Conservation (phyloP, 495 filamentous ascomycete genomes). For the Neurospora intermedia region DNA sequence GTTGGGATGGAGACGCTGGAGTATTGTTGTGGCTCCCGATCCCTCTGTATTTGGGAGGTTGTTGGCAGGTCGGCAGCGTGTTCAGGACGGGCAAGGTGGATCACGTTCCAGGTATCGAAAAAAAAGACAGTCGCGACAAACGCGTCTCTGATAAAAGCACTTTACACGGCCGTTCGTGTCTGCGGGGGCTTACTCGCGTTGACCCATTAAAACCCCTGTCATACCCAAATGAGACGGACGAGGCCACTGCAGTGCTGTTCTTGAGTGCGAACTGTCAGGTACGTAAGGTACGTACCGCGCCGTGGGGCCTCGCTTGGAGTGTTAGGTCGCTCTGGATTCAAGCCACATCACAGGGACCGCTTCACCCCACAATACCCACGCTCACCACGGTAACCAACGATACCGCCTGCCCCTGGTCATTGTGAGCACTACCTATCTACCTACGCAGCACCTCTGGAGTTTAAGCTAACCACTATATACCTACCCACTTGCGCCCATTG, state of each 20-base stretch:
- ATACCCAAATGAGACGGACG: neutral
- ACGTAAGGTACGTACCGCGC: constrained; percentile 7
- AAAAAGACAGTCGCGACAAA: constrained; percentile 14
- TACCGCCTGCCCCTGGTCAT: neutral
- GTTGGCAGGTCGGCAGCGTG: neutral
- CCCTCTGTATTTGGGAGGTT: neutral
- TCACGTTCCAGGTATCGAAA: constrained; percentile 8
- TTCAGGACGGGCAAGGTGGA: neutral
- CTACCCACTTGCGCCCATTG: neutral
- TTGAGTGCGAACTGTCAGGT: constrained; percentile 4
- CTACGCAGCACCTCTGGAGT: neutral
- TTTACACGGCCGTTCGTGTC: constrained; percentile 14
- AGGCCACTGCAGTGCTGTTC: neutral
- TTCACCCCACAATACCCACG: constrained; percentile 15
- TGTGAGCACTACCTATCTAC: neutral
- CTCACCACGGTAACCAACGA: neutral
- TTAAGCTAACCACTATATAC: neutral
- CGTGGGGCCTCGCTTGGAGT: constrained; percentile 9
- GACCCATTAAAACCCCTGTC: constrained; percentile 17
- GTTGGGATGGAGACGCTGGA: neutral
- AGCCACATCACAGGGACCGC: constrained; percentile 20
- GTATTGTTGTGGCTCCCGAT: neutral
- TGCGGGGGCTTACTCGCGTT: constrained; percentile 4
- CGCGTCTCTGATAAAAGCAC: constrained; percentile 13
- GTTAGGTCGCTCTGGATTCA: constrained; percentile 2